Evolutionary conservation across 371 early-diverging fungal species (phyloP).

Genomic region (Haplosporangium sp.): DNA sequence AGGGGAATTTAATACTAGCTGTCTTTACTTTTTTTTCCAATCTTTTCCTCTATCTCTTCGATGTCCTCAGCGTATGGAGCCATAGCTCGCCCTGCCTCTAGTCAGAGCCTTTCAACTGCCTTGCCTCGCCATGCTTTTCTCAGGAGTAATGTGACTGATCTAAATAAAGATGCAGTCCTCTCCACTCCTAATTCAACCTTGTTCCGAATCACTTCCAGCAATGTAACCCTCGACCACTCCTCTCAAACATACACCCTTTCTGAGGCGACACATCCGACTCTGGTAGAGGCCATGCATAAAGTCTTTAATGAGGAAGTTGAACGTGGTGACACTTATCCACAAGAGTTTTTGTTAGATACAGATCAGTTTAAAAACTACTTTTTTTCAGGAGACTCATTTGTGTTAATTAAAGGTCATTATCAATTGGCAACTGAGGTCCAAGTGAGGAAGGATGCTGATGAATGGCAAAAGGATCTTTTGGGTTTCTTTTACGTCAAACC

Average conservation of each 20-base stretch:
- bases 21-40: not conserved
- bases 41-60: not conserved
- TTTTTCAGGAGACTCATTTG: conserved; percentile 69
- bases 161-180: conserved; percentile 43
- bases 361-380: conserved; percentile 69
- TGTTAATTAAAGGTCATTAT: conserved; percentile 48
- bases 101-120: conserved; percentile 44
- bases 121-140: conserved; percentile 63
- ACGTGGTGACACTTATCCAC: conserved; percentile 81
- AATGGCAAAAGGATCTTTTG: conserved; percentile 61
- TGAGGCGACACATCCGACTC: conserved; percentile 17
- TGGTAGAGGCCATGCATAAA: conserved; percentile 62
- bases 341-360: conserved; percentile 64
- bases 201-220: conserved; percentile 42
- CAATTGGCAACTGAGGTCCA: conserved; percentile 43
- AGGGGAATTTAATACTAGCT: not conserved
- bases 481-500: conserved; percentile 86
- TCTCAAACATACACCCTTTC: conserved; percentile 19
- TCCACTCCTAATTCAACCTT: conserved; percentile 48
- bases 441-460: conserved; percentile 36
- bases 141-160: conserved; percentile 36
- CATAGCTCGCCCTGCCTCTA: conserved; percentile 60
- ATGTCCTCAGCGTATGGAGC: conserved; percentile 78
- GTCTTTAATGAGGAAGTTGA: conserved; percentile 76
- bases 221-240: conserved; percentile 26